These are phyloP conservation scores for Lenzites betulinus DNA, from an alignment of 768 basidiomycete species.

Conservation along the genomic window DNA sequence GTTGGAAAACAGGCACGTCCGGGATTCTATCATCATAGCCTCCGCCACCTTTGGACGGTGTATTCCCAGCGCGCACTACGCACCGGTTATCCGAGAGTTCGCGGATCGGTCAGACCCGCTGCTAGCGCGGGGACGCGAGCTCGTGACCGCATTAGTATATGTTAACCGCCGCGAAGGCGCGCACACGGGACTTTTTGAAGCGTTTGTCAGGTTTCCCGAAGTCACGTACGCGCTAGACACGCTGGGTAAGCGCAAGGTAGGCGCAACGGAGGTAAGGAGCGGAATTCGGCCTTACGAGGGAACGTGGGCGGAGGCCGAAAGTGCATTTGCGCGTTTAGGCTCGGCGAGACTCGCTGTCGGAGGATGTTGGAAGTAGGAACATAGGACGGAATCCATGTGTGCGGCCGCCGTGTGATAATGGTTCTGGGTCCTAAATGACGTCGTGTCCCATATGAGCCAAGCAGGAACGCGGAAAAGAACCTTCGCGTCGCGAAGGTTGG, in stretches of 20 bases:
- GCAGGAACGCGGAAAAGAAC: too few relatives aligned
- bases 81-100: constrained; percentile 7
- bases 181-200: neutral
- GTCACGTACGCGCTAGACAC: neutral
- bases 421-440: too few relatives aligned
- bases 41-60: neutral
- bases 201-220: neutral
- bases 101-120: neutral
- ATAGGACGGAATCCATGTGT: neutral
- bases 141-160: constrained; percentile 10
- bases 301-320: neutral
- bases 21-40: neutral
- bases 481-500: neutral
- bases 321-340: neutral
- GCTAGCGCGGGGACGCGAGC: neutral
- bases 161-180: too few relatives aligned
- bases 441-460: too few relatives aligned
- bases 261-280: neutral
- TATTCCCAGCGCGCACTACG: constrained; percentile 6
- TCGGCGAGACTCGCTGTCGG: neutral
- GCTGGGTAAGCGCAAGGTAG: neutral
- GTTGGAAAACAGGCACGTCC: neutral
- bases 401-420: too few relatives aligned
- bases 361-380: neutral
- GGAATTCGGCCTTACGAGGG: neutral